These are phyloP conservation scores for Epichloe typhina DNA, from an alignment of 2,329 filamentous ascomycete genomes.

Conservation along the genomic window DNA sequence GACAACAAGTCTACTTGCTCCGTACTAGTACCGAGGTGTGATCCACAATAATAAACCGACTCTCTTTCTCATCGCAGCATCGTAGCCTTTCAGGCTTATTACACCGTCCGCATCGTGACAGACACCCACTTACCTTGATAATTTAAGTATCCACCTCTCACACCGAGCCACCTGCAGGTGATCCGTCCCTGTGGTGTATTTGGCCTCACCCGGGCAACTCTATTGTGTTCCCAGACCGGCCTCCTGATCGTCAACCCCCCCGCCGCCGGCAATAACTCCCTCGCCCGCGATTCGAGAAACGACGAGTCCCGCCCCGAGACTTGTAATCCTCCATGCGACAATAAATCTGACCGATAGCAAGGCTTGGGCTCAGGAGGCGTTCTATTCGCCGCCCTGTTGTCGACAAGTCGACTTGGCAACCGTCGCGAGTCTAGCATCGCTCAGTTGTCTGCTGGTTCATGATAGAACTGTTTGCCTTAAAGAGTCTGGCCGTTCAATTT, in stretches of 20 bases:
- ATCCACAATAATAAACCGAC: background rate
- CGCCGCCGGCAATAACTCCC: background rate
- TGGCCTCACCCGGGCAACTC: background rate
- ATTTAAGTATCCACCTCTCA: background rate
- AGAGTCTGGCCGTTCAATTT: constrained; percentile 11
- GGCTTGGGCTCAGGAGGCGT: constrained; percentile 20
- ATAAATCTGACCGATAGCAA: constrained; percentile 14
- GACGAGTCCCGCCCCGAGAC: background rate
- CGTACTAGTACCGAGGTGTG: background rate
- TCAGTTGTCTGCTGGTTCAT: constrained; percentile 15
- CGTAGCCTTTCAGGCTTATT: background rate
- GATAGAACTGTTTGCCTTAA: constrained; percentile 10
- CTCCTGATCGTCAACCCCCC: constrained; percentile 1
- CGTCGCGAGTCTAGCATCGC: constrained; percentile 13
- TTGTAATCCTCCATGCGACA: constrained; percentile 17
- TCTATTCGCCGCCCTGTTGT: constrained; percentile 14
- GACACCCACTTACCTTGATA: background rate
- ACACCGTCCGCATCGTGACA: background rate
- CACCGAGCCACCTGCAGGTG: background rate
- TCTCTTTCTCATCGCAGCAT: background rate
- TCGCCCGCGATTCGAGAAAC: constrained; percentile 1
- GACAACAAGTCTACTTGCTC: background rate
- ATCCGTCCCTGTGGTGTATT: background rate
- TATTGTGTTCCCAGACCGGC: background rate
- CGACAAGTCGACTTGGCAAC: constrained; percentile 10